These are phyloP conservation scores for Cylindrodendrum hubeiense DNA, from an alignment of 2,329 filamentous ascomycete genomes.

Conservation along the genomic window DNA sequence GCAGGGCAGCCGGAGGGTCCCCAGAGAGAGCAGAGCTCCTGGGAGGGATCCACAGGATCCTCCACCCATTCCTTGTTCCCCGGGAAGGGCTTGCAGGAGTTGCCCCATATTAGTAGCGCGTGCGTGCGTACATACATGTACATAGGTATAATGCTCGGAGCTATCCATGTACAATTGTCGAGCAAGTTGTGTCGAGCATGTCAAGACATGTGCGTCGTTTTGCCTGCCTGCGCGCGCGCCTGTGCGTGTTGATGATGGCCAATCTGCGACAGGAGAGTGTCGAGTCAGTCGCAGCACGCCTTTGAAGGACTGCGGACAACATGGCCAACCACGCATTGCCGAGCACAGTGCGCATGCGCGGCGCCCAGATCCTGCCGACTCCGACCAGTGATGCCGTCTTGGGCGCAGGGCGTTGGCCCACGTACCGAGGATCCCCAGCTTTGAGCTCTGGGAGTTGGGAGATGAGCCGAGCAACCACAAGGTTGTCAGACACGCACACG, in stretches of 20 bases:
- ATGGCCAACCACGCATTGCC: slow-evolving; percentile 6
- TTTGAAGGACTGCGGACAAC: slow-evolving; percentile 10
- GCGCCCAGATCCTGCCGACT: not conserved
- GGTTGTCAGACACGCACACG: not conserved
- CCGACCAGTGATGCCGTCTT: not conserved
- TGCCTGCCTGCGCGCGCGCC: not conserved
- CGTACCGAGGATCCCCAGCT: slow-evolving; percentile 4
- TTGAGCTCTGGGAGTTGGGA: not conserved
- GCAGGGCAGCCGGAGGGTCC: slow-evolving; percentile 23
- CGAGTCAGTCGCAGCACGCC: slow-evolving; percentile 15
- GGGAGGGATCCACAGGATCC: slow-evolving; percentile 36
- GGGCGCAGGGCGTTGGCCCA: not conserved
- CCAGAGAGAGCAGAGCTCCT: slow-evolving; percentile 25
- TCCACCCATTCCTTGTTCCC: slow-evolving; percentile 41
- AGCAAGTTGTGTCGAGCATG: not conserved
- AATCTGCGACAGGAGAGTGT: not conserved
- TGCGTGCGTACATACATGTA: slow-evolving; percentile 2
- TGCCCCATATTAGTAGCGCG: slow-evolving; percentile 26
- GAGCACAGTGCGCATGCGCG: slow-evolving; percentile 14
- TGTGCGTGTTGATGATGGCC: not conserved
- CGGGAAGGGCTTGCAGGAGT: slow-evolving; percentile 38
- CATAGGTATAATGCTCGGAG: slow-evolving; percentile 2
- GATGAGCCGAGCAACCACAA: not conserved
- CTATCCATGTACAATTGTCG: not conserved
- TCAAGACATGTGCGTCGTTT: not conserved